Conservation (phyloP, 164 flowering plant genomes). For the Vitis rotundifolia region DNA sequence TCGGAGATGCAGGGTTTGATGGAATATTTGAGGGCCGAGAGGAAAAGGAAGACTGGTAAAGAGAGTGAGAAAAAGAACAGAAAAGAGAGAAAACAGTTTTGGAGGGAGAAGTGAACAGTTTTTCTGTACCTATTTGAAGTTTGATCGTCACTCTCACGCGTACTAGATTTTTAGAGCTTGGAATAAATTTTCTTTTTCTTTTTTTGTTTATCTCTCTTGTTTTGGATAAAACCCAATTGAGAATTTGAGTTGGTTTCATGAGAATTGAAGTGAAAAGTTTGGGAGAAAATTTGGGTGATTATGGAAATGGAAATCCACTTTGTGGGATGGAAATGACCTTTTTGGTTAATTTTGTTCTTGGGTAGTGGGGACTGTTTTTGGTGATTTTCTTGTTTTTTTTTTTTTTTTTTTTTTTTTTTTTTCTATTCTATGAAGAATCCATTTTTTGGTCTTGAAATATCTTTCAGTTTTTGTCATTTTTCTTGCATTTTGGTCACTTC, state of each 20-base stretch:
- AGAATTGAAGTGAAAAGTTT: too few relatives aligned
- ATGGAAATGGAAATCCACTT: too few relatives aligned
- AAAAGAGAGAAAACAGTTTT: too few relatives aligned
- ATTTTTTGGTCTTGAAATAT: too few relatives aligned
- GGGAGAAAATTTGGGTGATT: too few relatives aligned
- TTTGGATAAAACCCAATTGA: too few relatives aligned
- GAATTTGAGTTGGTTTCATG: background rate
- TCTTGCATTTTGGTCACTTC: too few relatives aligned
- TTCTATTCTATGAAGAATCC: background rate
- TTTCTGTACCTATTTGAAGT: constrained; percentile 17
- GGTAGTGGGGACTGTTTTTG: too few relatives aligned
- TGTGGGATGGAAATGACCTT: too few relatives aligned
- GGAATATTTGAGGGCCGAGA: constrained; percentile 2
- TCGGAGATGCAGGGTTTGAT: too few relatives aligned
- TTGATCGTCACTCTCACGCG: constrained; percentile 30
- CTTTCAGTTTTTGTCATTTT: too few relatives aligned
- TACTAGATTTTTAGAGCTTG: background rate
- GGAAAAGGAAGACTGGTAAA: background rate
- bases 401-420: constrained; percentile 14
- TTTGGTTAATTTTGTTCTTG: too few relatives aligned
- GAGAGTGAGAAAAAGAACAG: constrained; percentile 11
- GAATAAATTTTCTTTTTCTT: background rate
- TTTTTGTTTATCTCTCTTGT: background rate
- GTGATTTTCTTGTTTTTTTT: constrained; percentile 2
- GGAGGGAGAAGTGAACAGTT: constrained; percentile 7